Conservation (phyloP, 768 basidiomycete genomes). For the Leccinum disarticulatum region DNA sequence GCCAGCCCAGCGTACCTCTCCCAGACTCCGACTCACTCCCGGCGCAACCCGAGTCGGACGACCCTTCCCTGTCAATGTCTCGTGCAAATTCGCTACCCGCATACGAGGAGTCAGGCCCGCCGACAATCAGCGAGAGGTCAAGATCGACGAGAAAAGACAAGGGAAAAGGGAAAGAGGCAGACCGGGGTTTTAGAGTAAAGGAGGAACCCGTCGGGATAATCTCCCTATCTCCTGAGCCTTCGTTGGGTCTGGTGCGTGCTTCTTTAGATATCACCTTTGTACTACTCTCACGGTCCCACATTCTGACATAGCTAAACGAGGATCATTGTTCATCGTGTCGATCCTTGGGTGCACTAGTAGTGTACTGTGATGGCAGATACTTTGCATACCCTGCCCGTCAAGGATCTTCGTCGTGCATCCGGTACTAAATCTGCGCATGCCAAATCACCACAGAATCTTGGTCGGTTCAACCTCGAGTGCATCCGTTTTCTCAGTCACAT, state of each 20-base stretch:
- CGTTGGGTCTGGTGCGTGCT: constrained; percentile 37
- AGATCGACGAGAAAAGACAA: constrained; percentile 40
- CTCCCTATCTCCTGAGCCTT: constrained; percentile 38
- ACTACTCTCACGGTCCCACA: constrained; percentile 17
- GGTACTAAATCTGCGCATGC: constrained; percentile 13
- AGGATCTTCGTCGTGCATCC: background rate
- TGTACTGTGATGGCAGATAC: constrained; percentile 60
- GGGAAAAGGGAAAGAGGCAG: constrained; percentile 48
- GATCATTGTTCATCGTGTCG: constrained; percentile 87
- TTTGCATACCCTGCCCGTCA: background rate
- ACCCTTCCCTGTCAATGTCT: constrained; percentile 50
- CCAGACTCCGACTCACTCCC: constrained; percentile 53
- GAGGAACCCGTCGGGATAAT: constrained; percentile 41
- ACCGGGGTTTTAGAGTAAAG: constrained; percentile 40
- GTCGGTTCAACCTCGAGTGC: constrained; percentile 27
- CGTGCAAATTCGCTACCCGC: constrained; percentile 57
- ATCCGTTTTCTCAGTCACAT: constrained; percentile 26
- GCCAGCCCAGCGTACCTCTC: constrained; percentile 37
- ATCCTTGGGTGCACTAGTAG: constrained; percentile 78
- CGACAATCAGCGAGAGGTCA: constrained; percentile 25
- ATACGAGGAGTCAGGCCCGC: constrained; percentile 26
- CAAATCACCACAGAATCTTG: constrained; percentile 23
- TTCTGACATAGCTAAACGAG: constrained; percentile 53
- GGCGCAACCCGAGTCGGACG: constrained; percentile 58
- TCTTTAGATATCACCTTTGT: constrained; percentile 5